Evolutionary conservation across 2,329 filamentous ascomycete species (phyloP).

Genomic region (Clonostachys byssicola): DNA sequence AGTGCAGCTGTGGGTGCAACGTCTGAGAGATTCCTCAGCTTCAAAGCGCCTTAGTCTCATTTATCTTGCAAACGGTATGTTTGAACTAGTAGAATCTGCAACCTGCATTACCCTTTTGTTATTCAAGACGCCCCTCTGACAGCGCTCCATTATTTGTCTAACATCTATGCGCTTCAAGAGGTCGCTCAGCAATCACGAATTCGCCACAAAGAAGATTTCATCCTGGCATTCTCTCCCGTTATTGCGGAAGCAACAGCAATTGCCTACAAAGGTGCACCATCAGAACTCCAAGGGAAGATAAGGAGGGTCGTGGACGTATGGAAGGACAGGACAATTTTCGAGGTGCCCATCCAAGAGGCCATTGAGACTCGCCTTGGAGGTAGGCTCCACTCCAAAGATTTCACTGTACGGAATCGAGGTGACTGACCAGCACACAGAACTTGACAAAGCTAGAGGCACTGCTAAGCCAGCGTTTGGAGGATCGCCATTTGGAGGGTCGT

Average conservation of each 20-base stretch:
- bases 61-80: slow-evolving; percentile 88
- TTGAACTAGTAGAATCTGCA: not conserved
- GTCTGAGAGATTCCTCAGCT: slow-evolving; percentile 80
- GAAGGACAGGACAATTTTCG: slow-evolving; percentile 83
- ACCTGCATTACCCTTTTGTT: not conserved
- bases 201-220: slow-evolving; percentile 86
- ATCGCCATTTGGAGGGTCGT: slow-evolving; percentile 60
- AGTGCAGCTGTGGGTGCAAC: slow-evolving; percentile 85
- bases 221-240: slow-evolving; percentile 85
- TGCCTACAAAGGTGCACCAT: slow-evolving; percentile 87
- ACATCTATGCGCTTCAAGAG: slow-evolving; percentile 47
- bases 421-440: slow-evolving; percentile 36
- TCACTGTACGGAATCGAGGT: slow-evolving; percentile 6
- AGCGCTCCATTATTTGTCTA: slow-evolving; percentile 2
- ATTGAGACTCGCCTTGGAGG: slow-evolving; percentile 78
- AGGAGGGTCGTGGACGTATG: slow-evolving; percentile 91
- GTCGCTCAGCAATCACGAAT: slow-evolving; percentile 95
- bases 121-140: not conserved
- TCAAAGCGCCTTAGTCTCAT: slow-evolving; percentile 85
- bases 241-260: slow-evolving; percentile 84
- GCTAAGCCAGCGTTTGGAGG: slow-evolving; percentile 46
- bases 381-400: slow-evolving; percentile 30
- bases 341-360: slow-evolving; percentile 70
- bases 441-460: slow-evolving; percentile 55
- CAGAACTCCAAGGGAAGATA: slow-evolving; percentile 84